Evolutionary conservation across 2,329 filamentous ascomycete species (phyloP).

Genomic region (Trichoderma hamatum): DNA sequence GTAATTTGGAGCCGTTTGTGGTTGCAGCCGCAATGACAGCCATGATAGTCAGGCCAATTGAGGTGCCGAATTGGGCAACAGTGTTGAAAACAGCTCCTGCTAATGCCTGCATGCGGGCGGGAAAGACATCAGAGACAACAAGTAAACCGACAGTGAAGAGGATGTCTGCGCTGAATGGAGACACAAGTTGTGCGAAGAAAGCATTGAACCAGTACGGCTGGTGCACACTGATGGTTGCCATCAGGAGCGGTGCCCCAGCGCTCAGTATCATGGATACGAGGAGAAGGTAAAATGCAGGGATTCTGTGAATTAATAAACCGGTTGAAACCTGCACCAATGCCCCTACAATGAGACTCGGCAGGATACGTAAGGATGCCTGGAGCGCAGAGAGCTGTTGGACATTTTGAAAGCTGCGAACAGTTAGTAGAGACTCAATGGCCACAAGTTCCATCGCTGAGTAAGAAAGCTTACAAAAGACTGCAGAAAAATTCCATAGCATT

Average conservation of each 20-base stretch:
- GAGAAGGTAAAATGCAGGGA: slow-evolving; percentile 44
- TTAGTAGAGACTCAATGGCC: neutral
- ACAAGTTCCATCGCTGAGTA: neutral
- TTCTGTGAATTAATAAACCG: slow-evolving; percentile 45
- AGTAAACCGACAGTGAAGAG: slow-evolving; percentile 60
- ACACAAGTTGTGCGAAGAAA: slow-evolving; percentile 50
- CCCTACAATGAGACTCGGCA: slow-evolving; percentile 52
- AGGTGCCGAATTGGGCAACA: slow-evolving; percentile 59
- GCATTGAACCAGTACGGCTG: slow-evolving; percentile 55
- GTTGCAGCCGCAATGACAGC: slow-evolving; percentile 52
- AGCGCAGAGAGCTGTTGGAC: slow-evolving; percentile 51
- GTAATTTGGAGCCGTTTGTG: slow-evolving; percentile 43
- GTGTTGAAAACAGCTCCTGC: slow-evolving; percentile 65
- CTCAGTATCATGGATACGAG: slow-evolving; percentile 49
- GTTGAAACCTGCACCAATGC: slow-evolving; percentile 47
- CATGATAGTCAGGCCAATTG: slow-evolving; percentile 55
- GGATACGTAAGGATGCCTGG: slow-evolving; percentile 51
- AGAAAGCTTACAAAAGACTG: slow-evolving; percentile 22
- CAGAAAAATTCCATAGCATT: slow-evolving; percentile 48
- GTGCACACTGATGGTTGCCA: slow-evolving; percentile 53
- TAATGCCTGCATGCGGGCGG: slow-evolving; percentile 56
- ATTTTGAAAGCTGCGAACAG: slow-evolving; percentile 51
- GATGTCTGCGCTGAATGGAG: slow-evolving; percentile 50
- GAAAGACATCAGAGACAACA: slow-evolving; percentile 58
- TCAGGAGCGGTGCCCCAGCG: slow-evolving; percentile 53